Percentiles rank a stretch among this genome's conserved stretches.
Evolutionary conservation across 768 basidiomycete genomes (phyloP).

Genomic region (Mycena latifolia): DNA sequence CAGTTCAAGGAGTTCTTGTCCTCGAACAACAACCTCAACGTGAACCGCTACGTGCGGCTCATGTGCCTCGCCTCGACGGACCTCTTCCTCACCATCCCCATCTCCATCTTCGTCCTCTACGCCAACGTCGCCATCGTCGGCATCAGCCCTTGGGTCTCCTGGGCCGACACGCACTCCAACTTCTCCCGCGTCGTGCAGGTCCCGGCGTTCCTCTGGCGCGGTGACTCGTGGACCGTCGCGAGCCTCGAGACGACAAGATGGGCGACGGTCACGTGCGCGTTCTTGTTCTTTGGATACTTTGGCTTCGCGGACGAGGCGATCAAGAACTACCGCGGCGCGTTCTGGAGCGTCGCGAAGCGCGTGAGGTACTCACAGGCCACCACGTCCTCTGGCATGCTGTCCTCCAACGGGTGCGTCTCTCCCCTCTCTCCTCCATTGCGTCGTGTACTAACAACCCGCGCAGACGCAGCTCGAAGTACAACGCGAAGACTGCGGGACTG

Average conservation of each 20-base stretch:
- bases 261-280: constrained; percentile 58
- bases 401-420: too few relatives aligned
- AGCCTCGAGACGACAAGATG: constrained; percentile 62
- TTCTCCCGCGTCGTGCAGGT: constrained; percentile 59
- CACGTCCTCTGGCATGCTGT: constrained; percentile 15
- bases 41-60: constrained; percentile 65
- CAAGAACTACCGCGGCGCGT: too few relatives aligned
- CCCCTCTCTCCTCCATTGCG: background rate
- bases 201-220: constrained; percentile 59
- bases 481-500: too few relatives aligned
- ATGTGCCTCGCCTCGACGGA: constrained; percentile 66
- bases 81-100: constrained; percentile 59
- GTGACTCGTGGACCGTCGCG: constrained; percentile 34
- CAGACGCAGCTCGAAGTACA: constrained; percentile 24
- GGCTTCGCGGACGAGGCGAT: constrained; percentile 74
- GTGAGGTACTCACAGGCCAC: constrained; percentile 34
- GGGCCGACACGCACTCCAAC: constrained; percentile 62
- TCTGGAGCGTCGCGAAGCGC: constrained; percentile 48
- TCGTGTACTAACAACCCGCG: too few relatives aligned
- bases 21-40: constrained; percentile 55
- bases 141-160: constrained; percentile 60
- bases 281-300: constrained; percentile 77
- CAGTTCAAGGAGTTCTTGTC: constrained; percentile 59
- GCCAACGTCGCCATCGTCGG: constrained; percentile 46
- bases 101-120: constrained; percentile 54